Conservation (phyloP, 306 rosid genomes). For the Cyclanthera cordifolia region DNA sequence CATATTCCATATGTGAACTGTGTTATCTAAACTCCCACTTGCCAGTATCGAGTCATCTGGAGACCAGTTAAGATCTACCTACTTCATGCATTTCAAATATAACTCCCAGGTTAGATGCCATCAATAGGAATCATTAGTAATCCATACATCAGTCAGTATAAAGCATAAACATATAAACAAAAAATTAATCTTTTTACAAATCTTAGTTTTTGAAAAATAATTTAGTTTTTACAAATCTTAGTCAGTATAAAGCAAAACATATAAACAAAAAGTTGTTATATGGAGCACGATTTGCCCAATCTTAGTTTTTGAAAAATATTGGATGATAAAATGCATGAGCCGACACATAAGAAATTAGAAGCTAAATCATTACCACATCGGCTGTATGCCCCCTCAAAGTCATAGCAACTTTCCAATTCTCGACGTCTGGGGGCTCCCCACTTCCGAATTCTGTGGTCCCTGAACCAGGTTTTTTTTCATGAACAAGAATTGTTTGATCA, state of each 20-base stretch:
- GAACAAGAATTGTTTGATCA: constrained; percentile 83
- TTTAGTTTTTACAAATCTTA: no score
- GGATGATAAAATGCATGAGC: background rate
- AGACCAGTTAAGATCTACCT: constrained; percentile 99
- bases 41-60: constrained; percentile 95
- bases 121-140: constrained; percentile 11
- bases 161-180: background rate
- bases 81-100: constrained; percentile 68
- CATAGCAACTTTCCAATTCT: constrained; percentile 92
- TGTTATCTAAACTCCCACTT: constrained; percentile 93
- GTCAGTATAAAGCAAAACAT: constrained; percentile 1
- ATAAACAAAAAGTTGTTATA: no score
- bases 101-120: constrained; percentile 46
- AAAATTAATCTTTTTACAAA: no score
- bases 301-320: background rate
- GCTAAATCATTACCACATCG: constrained; percentile 82
- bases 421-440: constrained; percentile 96
- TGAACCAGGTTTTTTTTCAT: constrained; percentile 97
- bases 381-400: constrained; percentile 98
- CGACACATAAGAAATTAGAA: background rate
- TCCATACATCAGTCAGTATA: constrained; percentile 3
- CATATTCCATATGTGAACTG: constrained; percentile 92
- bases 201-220: no score
- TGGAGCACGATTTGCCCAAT: background rate
- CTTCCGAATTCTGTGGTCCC: constrained; percentile 98